Percentiles rank a stretch among this genome's conserved stretches.
phyloP scores from a whole-genome alignment of 1,284 basidiomycete genomes.

The Wallemia mellicola region DNA sequence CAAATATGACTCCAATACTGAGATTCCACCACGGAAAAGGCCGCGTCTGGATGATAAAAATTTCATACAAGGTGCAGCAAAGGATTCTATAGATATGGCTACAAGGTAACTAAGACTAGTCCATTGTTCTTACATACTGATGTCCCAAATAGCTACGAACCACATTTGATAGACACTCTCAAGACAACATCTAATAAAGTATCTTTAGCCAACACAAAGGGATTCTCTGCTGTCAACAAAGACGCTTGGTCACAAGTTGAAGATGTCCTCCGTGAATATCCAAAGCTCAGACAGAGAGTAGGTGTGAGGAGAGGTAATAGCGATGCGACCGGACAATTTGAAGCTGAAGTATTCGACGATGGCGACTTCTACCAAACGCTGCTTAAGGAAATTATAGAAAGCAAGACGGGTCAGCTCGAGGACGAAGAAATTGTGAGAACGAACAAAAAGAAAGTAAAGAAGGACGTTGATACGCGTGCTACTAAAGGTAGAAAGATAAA shows the following conservation, averaged over 20 bases:
- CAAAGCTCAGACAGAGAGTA: neutral
- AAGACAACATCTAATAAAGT: neutral
- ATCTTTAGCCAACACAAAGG: neutral
- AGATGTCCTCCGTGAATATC: neutral
- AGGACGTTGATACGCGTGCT: conserved; percentile 68
- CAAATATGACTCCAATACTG: neutral
- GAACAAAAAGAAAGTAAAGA: conserved; percentile 33
- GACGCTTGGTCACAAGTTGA: neutral
- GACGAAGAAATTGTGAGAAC: conserved; percentile 24
- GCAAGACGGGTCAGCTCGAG: conserved; percentile 10
- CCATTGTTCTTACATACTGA: neutral
- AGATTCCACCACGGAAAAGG: neutral
- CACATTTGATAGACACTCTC: neutral
- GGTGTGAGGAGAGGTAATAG: neutral
- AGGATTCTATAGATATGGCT: neutral
- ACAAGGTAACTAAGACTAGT: neutral
- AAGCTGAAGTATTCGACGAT: conserved; percentile 39
- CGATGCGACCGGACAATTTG: neutral
- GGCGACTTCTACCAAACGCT: conserved; percentile 71
- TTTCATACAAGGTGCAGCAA: neutral
- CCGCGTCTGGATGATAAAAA: neutral
- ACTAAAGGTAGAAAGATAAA: conserved; percentile 65
- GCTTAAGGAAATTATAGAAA: conserved; percentile 56
- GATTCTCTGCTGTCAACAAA: neutral
- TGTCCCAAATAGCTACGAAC: neutral